Conservation (phyloP, 495 filamentous ascomycete species). For the Neohortaea acidophila region DNA sequence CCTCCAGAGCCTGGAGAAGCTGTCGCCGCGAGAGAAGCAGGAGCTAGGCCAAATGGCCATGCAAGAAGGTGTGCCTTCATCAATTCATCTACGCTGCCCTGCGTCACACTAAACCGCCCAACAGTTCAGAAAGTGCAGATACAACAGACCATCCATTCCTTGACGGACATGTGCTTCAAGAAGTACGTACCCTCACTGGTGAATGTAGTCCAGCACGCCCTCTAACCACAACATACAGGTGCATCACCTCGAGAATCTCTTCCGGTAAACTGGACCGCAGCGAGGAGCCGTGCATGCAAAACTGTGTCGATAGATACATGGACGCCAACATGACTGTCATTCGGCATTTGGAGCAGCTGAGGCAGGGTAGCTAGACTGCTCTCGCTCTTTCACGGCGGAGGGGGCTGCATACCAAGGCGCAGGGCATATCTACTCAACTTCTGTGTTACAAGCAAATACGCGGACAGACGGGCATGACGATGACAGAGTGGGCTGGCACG, state of each 20-base stretch:
- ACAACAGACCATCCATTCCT: constrained; percentile 48
- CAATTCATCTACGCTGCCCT: constrained; percentile 25
- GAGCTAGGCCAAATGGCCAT: constrained; percentile 70
- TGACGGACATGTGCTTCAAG: constrained; percentile 48
- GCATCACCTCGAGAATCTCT: constrained; percentile 52
- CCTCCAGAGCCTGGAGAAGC: constrained; percentile 1
- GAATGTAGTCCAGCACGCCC: background rate
- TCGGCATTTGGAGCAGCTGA: constrained; percentile 58
- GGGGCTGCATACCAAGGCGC: too few species aligned
- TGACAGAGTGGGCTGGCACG: too few species aligned
- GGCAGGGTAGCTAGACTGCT: too few species aligned
- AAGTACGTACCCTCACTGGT: constrained; percentile 1
- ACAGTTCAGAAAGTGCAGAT: constrained; percentile 15
- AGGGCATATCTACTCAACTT: too few species aligned
- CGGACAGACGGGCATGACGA: too few species aligned
- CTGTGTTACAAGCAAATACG: too few species aligned
- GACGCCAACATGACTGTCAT: constrained; percentile 70
- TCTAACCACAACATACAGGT: constrained; percentile 41
- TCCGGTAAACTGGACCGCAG: constrained; percentile 49
- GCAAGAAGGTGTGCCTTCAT: constrained; percentile 51
- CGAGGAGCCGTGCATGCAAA: constrained; percentile 70
- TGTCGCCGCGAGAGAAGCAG: constrained; percentile 35
- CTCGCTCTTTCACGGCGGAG: too few species aligned
- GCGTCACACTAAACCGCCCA: constrained; percentile 46
- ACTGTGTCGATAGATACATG: constrained; percentile 88